Evolutionary conservation across 2,329 filamentous ascomycete species (phyloP), one percentile per base, ranked within the genome.

Genomic region (Aspergillus caelatus): DNA sequence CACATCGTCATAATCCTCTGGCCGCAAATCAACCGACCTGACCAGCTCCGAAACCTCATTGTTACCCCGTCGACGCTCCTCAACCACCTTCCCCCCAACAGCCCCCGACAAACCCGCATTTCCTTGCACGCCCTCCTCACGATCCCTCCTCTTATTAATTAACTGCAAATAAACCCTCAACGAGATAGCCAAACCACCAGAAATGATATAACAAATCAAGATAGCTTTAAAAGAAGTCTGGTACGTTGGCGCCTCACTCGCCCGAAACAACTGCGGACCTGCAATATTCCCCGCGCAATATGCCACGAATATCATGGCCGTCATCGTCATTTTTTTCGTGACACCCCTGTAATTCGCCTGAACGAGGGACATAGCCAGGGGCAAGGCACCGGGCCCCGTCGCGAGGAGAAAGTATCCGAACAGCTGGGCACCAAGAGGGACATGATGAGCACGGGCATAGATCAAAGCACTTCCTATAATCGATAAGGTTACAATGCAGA

Each of bases 281-380:
- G 79, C 77, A 53, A 88, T 86, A 63, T 87, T 88, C 1, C 85
- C 85, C 1, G 79, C 74, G 59, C 85, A 87, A 67, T 87, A 88
- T 3, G 81, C 82, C 11, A 86, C 70, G 65, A 88, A 86, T 4
- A 87, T 72, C 68, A 87, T 68, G 0, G 84, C 84, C 1, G 84
- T 87, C 61, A 87, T 82, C 8, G 85, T 86, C 80, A 86, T 85
- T 73, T 87, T 88, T 78, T 88, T 88, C 36, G 85, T 86, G 23
- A 86, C 83, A 19, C 85, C 85, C 14, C 82, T 80, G 67, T 82
- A 85, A 70, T 88, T 87, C 19, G 83, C 79, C 70, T 85, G 83
- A 4, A 86, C 82, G 0, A 88, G 80, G 0, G 85, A 82, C 74
- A 88, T 80, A 12, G 81, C 80, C 1, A 88, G 79, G 0, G 86